phyloP scores from a whole-genome alignment of 2,329 filamentous ascomycete species.

The Stenocarpella maydis region DNA sequence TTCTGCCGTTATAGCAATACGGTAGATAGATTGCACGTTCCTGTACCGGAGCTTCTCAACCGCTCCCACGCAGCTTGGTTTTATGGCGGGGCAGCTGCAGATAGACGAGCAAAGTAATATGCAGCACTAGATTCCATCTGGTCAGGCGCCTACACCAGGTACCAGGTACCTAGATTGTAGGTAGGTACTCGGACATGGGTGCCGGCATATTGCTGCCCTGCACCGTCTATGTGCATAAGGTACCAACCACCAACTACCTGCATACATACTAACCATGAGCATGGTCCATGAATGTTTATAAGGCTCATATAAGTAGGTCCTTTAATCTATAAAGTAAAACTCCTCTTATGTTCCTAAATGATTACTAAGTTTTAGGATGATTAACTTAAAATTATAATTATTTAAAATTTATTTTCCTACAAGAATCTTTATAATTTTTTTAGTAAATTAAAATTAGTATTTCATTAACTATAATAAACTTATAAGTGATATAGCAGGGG shows the following conservation, averaged over 20 bases:
- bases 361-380: no score
- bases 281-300: neutral
- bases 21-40: constrained; percentile 47
- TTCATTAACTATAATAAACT: no score
- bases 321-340: neutral
- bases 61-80: constrained; percentile 42
- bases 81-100: constrained; percentile 37
- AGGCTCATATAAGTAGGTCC: neutral
- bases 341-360: no score
- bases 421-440: no score
- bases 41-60: constrained; percentile 48
- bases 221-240: neutral
- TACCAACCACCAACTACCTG: no score
- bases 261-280: neutral
- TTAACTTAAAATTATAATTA: no score
- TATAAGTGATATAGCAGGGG: no score
- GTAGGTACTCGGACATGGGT: constrained; percentile 4
- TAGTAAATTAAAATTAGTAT: no score
- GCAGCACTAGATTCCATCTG: constrained; percentile 5
- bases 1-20: constrained; percentile 29
- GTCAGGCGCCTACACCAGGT: constrained; percentile 6
- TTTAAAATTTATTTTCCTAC: no score
- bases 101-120: constrained; percentile 20
- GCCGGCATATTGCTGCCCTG: neutral
- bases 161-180: no score